phyloP scores from a whole-genome alignment of 2,329 filamentous ascomycete species.

The Huntiella abstrusa region DNA sequence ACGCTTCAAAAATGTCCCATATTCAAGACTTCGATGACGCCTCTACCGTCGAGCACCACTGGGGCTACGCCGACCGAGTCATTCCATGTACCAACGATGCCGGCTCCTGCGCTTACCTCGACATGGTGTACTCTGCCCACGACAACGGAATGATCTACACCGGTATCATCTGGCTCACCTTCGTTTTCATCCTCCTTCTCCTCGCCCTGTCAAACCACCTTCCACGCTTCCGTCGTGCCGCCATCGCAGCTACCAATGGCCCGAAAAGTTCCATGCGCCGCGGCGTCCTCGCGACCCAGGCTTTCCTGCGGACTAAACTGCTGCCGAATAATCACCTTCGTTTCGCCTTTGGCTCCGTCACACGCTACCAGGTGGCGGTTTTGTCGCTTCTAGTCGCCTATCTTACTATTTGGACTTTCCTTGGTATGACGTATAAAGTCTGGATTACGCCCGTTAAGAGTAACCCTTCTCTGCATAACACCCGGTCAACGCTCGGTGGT shows the following conservation, averaged over 20 bases:
- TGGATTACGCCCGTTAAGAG: constrained; percentile 53
- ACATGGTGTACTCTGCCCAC: constrained; percentile 30
- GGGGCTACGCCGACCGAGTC: constrained; percentile 28
- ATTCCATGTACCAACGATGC: constrained; percentile 27
- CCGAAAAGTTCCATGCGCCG: constrained; percentile 3
- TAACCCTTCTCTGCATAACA: constrained; percentile 37
- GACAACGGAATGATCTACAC: constrained; percentile 32
- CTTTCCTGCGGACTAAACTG: constrained; percentile 28
- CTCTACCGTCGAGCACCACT: constrained; percentile 22
- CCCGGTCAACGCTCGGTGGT: constrained; percentile 43
- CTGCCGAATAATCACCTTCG: constrained; percentile 38
- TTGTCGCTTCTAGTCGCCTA: constrained; percentile 40
- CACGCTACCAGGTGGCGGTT: constrained; percentile 46
- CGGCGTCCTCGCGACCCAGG: constrained; percentile 8
- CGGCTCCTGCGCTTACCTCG: constrained; percentile 31
- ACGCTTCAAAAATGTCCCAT: constrained; percentile 14
- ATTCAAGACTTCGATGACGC: constrained; percentile 25
- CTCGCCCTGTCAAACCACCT: constrained; percentile 15
- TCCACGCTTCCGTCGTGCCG: constrained; percentile 4
- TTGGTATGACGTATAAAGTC: constrained; percentile 46
- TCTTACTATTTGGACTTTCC: constrained; percentile 47
- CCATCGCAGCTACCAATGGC: constrained; percentile 14
- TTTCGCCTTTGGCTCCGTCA: constrained; percentile 45
- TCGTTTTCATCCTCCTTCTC: constrained; percentile 27
- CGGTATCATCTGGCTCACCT: constrained; percentile 30